Evolutionary conservation across 208 protist species (phyloP).

Genomic region (Herpetomonas muscarum): DNA sequence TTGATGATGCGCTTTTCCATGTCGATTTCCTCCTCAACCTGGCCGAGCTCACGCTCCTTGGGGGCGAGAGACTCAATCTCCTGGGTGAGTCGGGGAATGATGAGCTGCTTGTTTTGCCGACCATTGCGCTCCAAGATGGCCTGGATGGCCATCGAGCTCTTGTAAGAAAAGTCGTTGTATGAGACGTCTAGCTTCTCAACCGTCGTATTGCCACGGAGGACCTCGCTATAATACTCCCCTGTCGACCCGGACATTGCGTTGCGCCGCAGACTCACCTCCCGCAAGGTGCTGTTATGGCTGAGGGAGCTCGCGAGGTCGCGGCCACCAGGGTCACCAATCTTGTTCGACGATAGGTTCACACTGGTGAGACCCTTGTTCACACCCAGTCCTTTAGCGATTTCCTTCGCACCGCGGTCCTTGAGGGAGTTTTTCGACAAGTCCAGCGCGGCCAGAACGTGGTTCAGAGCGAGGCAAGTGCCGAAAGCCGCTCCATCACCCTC

Average conservation of each 20-base stretch:
- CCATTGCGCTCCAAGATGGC: slow-evolving; percentile 60
- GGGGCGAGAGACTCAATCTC: slow-evolving; percentile 76
- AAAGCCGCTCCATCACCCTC: slow-evolving; percentile 48
- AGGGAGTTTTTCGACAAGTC: slow-evolving; percentile 86
- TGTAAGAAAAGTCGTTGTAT: slow-evolving; percentile 92
- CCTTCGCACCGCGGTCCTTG: slow-evolving; percentile 67
- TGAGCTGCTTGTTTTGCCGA: slow-evolving; percentile 56
- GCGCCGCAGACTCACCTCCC: slow-evolving; percentile 70
- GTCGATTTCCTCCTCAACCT: slow-evolving; percentile 80
- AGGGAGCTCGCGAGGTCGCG: slow-evolving; percentile 56
- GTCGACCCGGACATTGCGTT: slow-evolving; percentile 76
- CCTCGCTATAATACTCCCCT: slow-evolving; percentile 63
- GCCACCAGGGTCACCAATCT: slow-evolving; percentile 75
- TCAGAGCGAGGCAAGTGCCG: slow-evolving; percentile 41
- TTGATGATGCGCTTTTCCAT: slow-evolving; percentile 79
- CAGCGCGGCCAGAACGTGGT: slow-evolving; percentile 49
- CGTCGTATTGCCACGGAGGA: slow-evolving; percentile 53
- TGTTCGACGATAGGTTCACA: slow-evolving; percentile 73
- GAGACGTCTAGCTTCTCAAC: slow-evolving; percentile 83
- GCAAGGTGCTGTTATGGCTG: slow-evolving; percentile 60
- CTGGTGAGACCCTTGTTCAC: slow-evolving; percentile 57
- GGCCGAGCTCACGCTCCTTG: slow-evolving; percentile 79
- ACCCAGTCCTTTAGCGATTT: slow-evolving; percentile 66
- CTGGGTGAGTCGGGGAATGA: slow-evolving; percentile 64
- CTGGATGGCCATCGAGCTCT: slow-evolving; percentile 72